Percentiles rank a stretch among this genome's conserved stretches.
Evolutionary conservation across 2,329 filamentous ascomycete species (phyloP).

Genomic region (Colletotrichum higginsianum): DNA sequence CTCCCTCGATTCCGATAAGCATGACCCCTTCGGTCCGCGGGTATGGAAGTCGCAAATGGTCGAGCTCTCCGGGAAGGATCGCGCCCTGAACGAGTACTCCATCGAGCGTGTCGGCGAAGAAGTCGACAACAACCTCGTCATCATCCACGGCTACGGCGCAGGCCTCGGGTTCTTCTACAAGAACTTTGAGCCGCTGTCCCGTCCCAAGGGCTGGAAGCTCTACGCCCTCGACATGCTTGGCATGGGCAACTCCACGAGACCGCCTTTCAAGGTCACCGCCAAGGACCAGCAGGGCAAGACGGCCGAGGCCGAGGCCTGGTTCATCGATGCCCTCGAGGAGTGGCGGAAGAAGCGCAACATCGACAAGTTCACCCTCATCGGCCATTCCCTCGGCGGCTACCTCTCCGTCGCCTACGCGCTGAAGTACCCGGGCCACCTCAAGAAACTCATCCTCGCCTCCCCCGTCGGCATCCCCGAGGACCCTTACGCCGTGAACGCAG

Average conservation of each 20-base stretch:
- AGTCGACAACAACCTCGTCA: slow-evolving; percentile 88
- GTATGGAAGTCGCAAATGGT: slow-evolving; percentile 91
- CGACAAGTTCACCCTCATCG: slow-evolving; percentile 92
- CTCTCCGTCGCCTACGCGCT: slow-evolving; percentile 95
- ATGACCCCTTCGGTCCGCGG: slow-evolving; percentile 86
- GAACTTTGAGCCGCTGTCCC: slow-evolving; percentile 91
- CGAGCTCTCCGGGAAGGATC: slow-evolving; percentile 85
- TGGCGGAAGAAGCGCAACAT: slow-evolving; percentile 92
- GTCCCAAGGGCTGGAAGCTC: slow-evolving; percentile 85
- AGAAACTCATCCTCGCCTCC: slow-evolving; percentile 95
- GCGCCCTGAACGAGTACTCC: slow-evolving; percentile 92
- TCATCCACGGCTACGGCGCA: slow-evolving; percentile 97
- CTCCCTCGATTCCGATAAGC: slow-evolving; percentile 59
- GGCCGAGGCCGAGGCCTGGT: slow-evolving; percentile 93
- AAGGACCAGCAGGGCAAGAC: slow-evolving; percentile 87
- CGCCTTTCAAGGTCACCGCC: slow-evolving; percentile 79
- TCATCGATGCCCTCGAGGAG: slow-evolving; percentile 95
- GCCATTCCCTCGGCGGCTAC: slow-evolving; percentile 95
- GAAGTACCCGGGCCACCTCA: slow-evolving; percentile 94
- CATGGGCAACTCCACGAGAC: slow-evolving; percentile 50
- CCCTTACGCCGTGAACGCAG: slow-evolving; percentile 86
- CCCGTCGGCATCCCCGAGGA: slow-evolving; percentile 96
- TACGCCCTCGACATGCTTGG: slow-evolving; percentile 72
- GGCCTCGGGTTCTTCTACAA: slow-evolving; percentile 98
- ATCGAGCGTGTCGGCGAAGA: slow-evolving; percentile 87